Percentiles rank a stretch among this genome's conserved stretches.
Conservation (phyloP, 1,284 basidiomycete species). For the Dichomitus squalens region DNA sequence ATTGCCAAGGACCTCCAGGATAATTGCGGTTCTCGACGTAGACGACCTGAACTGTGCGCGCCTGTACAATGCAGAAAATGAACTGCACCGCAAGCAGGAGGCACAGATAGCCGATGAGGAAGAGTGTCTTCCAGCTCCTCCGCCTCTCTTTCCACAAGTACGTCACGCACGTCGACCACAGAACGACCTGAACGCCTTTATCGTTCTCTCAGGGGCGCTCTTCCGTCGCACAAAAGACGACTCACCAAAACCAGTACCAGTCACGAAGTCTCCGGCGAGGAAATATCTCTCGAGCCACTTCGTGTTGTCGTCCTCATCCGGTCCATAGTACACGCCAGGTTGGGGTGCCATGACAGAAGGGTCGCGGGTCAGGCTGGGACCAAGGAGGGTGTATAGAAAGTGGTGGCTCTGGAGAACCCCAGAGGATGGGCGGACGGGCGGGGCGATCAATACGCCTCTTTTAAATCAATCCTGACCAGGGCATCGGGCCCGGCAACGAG, state of each 20-base stretch:
- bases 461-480: background rate
- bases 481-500: too few species aligned
- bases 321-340: conserved; percentile 19
- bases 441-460: background rate
- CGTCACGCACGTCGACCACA: conserved; percentile 39
- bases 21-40: conserved; percentile 50
- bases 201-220: background rate
- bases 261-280: conserved; percentile 24
- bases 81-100: conserved; percentile 42
- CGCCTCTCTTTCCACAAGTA: conserved; percentile 44
- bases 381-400: conserved; percentile 7
- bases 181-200: conserved; percentile 41
- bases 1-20: conserved; percentile 41
- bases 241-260: conserved; percentile 27
- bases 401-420: conserved; percentile 7
- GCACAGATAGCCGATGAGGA: conserved; percentile 43
- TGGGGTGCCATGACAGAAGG: conserved; percentile 1
- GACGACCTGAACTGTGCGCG: conserved; percentile 36
- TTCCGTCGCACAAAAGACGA: background rate
- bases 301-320: conserved; percentile 16
- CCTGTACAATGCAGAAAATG: conserved; percentile 40
- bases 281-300: conserved; percentile 25
- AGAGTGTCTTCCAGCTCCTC: conserved; percentile 31
- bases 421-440: conserved; percentile 1
- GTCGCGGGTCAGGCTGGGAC: background rate